These are phyloP conservation scores for Plasmodium vinckei DNA, from an alignment of 169 alveolate species.

Conservation along the genomic window DNA sequence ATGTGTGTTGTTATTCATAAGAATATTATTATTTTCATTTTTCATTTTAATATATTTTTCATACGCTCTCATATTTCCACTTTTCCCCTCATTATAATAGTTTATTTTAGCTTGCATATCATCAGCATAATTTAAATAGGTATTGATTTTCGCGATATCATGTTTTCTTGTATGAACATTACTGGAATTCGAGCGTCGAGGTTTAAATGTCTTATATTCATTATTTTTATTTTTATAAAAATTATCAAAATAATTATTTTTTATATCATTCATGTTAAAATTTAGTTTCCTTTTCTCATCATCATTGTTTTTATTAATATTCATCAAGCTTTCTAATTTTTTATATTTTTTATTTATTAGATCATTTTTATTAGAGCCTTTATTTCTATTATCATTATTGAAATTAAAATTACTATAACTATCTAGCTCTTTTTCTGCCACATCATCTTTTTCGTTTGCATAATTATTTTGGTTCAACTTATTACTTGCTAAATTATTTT, in stretches of 20 bases:
- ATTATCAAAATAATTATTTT: neutral
- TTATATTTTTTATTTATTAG: neutral
- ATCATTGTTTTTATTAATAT: neutral
- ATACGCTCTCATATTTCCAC: slow-evolving; percentile 29
- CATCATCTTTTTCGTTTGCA: slow-evolving; percentile 15
- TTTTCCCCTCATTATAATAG: slow-evolving; percentile 35
- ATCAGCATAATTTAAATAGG: slow-evolving; percentile 48
- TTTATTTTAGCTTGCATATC: slow-evolving; percentile 58
- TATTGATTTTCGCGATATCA: slow-evolving; percentile 16
- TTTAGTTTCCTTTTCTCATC: neutral
- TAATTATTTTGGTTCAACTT: slow-evolving; percentile 35
- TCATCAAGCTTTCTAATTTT: neutral
- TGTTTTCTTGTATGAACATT: slow-evolving; percentile 48
- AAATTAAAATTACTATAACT: slow-evolving; percentile 20
- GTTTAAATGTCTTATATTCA: slow-evolving; percentile 37
- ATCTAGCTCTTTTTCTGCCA: slow-evolving; percentile 6
- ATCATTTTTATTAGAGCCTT: slow-evolving; percentile 3
- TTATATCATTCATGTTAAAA: neutral
- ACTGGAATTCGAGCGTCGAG: slow-evolving; percentile 66
- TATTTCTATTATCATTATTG: slow-evolving; percentile 11
- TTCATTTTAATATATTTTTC: slow-evolving; percentile 50
- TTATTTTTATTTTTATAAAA: slow-evolving; percentile 3
- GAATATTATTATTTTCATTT: slow-evolving; percentile 21
- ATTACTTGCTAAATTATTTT: slow-evolving; percentile 27
- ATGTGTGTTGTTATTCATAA: neutral